phyloP scores from a whole-genome alignment of 148 eudicot genomes.

The Vaccinium corymbosum region DNA sequence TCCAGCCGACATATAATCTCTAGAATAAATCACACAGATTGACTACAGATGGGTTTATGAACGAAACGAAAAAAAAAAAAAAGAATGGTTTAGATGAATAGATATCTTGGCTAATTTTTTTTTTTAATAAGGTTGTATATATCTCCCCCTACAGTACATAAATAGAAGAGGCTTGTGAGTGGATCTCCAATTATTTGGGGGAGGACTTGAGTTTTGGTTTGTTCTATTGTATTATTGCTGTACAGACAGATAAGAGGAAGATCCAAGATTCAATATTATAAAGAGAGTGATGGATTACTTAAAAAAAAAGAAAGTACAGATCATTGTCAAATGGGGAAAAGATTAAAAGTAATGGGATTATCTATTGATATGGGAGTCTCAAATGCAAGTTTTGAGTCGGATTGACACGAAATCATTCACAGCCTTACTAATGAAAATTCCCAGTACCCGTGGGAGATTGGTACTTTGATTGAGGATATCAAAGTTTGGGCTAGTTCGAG shows the following conservation, averaged over 20 bases:
- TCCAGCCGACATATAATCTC: no score
- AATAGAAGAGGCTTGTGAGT: not conserved
- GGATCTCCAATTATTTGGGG: conserved; percentile 6
- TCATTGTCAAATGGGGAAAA: not conserved
- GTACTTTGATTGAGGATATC: no score
- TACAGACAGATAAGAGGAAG: conserved; percentile 2
- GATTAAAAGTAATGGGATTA: not conserved
- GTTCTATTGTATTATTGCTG: not conserved
- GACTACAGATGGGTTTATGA: no score
- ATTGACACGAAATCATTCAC: no score
- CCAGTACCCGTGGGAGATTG: no score
- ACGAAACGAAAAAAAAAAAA: no score
- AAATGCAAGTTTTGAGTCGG: no score
- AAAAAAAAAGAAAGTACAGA: not conserved
- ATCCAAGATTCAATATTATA: not conserved
- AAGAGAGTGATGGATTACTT: not conserved
- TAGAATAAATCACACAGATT: no score
- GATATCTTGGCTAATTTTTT: not conserved
- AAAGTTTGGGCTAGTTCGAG: no score
- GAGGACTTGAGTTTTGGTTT: not conserved
- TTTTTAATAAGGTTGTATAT: not conserved
- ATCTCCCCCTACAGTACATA: not conserved
- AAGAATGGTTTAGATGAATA: no score
- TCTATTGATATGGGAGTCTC: no score
- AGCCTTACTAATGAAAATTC: no score